Base-by-base conservation (phyloP, 108 stramenopile species). In the Seminavis robusta region DNA sequence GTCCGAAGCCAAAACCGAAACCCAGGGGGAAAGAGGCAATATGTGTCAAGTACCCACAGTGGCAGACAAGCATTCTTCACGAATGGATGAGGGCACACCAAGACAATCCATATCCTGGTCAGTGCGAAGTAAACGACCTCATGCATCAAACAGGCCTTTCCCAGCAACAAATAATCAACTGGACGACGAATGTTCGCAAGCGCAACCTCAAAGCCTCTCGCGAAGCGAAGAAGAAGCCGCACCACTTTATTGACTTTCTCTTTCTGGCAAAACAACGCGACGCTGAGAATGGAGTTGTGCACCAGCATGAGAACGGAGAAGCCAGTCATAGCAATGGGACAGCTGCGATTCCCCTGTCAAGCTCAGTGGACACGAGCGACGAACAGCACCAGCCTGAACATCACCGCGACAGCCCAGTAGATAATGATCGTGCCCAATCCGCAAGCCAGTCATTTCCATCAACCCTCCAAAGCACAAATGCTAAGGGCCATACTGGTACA, bases 81-180 rank as follows among this genome's bases (percentile, higher is more conserved):
- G 43, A 74, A 34, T 84, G 83, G 83, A 80, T 84, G 79, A 67
- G 75, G 29, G 65, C 63, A 33, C 63, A 84, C 54, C 49, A 43
- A 28, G 73, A 73, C 0, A 48, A 76, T 4, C 65, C 54, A 1
- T 62, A 61, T 33, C 64, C 60, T 2, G 29, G 31, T 16, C 21
- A 45, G 33, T 21, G 7, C 15, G 52, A 66, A 19, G 61, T 66
- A 19, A 20, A 50, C 3, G 32, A 40, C 1, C 38, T 71, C n/a
- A 47, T 52, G 40, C 2, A 24, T 7, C 24, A 34, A 19, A 56
- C 63, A 3, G 51, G 41, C 19, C 63, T 71, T 8, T 23, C 63
- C 6, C 52, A 44, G 17, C 49, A 44, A n/a, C 70, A 59, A 26
- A 56, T 77, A 1, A 21, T 71, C 15, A 79, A 79, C 28, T 83